phyloP scores from a whole-genome alignment of 306 rosid species.

The Macrotyloma uniflorum region DNA sequence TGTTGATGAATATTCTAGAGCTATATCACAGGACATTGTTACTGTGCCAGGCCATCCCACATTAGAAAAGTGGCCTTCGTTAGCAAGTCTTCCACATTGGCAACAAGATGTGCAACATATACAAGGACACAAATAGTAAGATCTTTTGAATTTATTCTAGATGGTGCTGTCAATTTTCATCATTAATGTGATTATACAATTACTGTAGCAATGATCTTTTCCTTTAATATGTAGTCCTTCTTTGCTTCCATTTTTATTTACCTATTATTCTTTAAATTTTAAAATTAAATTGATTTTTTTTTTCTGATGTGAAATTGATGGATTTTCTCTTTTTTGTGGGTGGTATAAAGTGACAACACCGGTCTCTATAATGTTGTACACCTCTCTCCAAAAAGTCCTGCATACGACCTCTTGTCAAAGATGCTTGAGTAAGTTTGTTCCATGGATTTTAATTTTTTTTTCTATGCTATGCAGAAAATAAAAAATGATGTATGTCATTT shows the following conservation, averaged over 20 bases:
- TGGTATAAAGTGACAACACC: slow-evolving; percentile 68
- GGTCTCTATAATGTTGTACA: slow-evolving; percentile 65
- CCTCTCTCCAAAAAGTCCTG: slow-evolving; percentile 66
- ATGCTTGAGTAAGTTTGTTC: slow-evolving; percentile 83
- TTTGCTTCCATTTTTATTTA: not conserved
- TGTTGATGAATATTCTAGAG: slow-evolving; percentile 32
- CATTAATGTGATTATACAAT: not conserved
- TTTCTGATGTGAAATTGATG: not conserved
- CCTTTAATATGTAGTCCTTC: not conserved
- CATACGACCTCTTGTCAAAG: slow-evolving; percentile 80
- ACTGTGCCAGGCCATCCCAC: slow-evolving; percentile 79
- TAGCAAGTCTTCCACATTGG: slow-evolving; percentile 84
- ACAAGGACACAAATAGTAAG: slow-evolving; percentile 84
- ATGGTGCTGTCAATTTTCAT: slow-evolving; percentile 15
- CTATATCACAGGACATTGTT: slow-evolving; percentile 40
- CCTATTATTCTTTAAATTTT: not conserved
- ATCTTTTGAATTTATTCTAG: slow-evolving; percentile 3
- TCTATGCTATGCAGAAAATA: not conserved
- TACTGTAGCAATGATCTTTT: slow-evolving; percentile 1
- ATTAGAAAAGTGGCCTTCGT: slow-evolving; percentile 82
- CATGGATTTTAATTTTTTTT: no score
- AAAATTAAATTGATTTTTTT: not conserved
- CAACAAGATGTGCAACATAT: slow-evolving; percentile 71
- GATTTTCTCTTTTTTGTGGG: slow-evolving; percentile 4
- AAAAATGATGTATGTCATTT: not conserved